These are phyloP conservation scores for Dactylellina drechsleri DNA, from an alignment of 2,329 filamentous ascomycete species.

Conservation along the genomic window DNA sequence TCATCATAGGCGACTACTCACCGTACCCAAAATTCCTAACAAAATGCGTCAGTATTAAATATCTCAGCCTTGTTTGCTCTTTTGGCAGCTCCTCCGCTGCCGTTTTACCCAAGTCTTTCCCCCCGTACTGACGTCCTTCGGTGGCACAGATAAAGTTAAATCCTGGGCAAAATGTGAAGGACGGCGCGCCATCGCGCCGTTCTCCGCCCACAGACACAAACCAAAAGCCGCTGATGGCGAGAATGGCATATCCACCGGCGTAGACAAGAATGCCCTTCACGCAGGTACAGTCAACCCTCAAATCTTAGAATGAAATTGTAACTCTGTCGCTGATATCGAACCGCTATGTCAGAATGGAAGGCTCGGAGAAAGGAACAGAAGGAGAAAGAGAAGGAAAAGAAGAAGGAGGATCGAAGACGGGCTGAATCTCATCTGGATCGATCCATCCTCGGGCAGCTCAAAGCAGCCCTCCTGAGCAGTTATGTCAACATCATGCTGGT, in stretches of 20 bases:
- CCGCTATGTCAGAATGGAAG: slow-evolving; percentile 32
- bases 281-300: slow-evolving; percentile 9
- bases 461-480: slow-evolving; percentile 79
- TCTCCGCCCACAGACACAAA: slow-evolving; percentile 43
- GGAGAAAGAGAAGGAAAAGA: slow-evolving; percentile 33
- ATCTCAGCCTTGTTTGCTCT: neutral
- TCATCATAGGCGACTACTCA: slow-evolving; percentile 3
- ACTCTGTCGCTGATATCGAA: neutral
- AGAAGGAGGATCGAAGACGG: slow-evolving; percentile 30
- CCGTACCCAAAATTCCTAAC: slow-evolving; percentile 13
- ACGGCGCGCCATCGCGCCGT: slow-evolving; percentile 37
- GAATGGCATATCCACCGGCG: slow-evolving; percentile 21
- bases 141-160: slow-evolving; percentile 41
- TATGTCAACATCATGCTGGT: slow-evolving; percentile 87
- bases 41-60: slow-evolving; percentile 27
- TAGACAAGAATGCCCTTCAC: slow-evolving; percentile 22
- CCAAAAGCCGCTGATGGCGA: slow-evolving; percentile 25
- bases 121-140: neutral
- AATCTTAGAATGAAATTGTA: neutral
- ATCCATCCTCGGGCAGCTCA: slow-evolving; percentile 73
- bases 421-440: slow-evolving; percentile 62
- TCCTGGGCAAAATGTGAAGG: slow-evolving; percentile 50
- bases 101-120: neutral
- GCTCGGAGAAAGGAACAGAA: slow-evolving; percentile 33
- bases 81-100: neutral